Percentiles rank a stretch among this genome's conserved stretches.
phyloP scores from a whole-genome alignment of 2,329 filamentous ascomycete species.

The Teratosphaeria gauchensis region DNA sequence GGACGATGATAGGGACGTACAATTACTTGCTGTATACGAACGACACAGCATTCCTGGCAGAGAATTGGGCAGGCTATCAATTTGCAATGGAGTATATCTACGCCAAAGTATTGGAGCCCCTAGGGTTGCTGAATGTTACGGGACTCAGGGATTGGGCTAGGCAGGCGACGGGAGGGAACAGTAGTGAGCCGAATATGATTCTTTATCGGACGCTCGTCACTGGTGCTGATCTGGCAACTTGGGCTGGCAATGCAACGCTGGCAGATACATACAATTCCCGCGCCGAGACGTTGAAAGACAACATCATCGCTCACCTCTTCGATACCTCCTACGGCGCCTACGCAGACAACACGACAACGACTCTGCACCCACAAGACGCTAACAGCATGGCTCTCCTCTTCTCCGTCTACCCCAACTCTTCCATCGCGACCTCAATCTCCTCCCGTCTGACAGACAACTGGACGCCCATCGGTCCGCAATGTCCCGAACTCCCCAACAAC shows the following conservation, averaged over 20 bases:
- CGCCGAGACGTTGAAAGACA: slow-evolving; percentile 26
- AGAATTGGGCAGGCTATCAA: slow-evolving; percentile 36
- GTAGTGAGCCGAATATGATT: slow-evolving; percentile 38
- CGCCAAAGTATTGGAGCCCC: slow-evolving; percentile 31
- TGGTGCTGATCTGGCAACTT: slow-evolving; percentile 27
- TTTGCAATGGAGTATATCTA: slow-evolving; percentile 34
- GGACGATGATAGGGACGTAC: slow-evolving; percentile 35
- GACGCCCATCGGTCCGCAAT: slow-evolving; percentile 37
- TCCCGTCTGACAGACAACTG: slow-evolving; percentile 32
- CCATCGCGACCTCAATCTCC: slow-evolving; percentile 26
- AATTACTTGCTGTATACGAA: slow-evolving; percentile 34
- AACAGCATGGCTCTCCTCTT: slow-evolving; percentile 33
- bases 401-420: slow-evolving; percentile 28
- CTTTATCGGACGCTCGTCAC: slow-evolving; percentile 45
- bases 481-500: slow-evolving; percentile 32
- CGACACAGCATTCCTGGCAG: slow-evolving; percentile 30
- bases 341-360: slow-evolving; percentile 29
- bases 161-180: slow-evolving; percentile 41
- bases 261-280: slow-evolving; percentile 30
- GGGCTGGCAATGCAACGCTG: slow-evolving; percentile 30
- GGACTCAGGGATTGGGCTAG: slow-evolving; percentile 39
- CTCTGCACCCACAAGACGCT: slow-evolving; percentile 45
- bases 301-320: slow-evolving; percentile 21
- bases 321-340: slow-evolving; percentile 24
- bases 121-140: slow-evolving; percentile 38